Base-by-base conservation (phyloP, 2,329 filamentous ascomycete genomes). In the Aspergillus sp. region DNA sequence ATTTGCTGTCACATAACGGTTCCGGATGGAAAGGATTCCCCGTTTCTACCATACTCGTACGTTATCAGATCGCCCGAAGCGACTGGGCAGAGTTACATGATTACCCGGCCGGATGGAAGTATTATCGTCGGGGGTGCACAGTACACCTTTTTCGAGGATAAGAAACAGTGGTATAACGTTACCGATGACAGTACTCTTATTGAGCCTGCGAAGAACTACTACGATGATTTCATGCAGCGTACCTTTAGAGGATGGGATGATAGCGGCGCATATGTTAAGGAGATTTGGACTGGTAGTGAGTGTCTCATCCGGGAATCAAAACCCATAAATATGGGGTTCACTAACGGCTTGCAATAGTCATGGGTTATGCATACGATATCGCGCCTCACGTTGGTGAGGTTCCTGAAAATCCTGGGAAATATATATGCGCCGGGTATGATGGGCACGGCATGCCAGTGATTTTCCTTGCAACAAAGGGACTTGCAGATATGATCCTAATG, bases 391-490 rank as follows among this genome's bases (percentile, higher is more conserved):
- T 89, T 49, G 85, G 85, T 0, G 62, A 72, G 2, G 76, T 79
- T 48, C 81, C 80, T 1, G 74, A 67, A 1, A 67, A 66, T 48
- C 63, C 71, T 12, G 79, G 81, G 1, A 66, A 89, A 18, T 89
- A 82, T 78, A 75, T 86, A 3, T 78, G 78, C 32, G 84, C 82
- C 3, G 81, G 84, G 3, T 89, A 89, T 62, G 86, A 88, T 66
- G 87, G 87, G 0, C 85, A 89, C 68, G 85, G 86, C 0, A 89
- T 89, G 86, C 85, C 86, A 1, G 71, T 85, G 17, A 85, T 84
- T 55, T 83, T 84, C 74, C 80, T 85, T 66, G 82, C 81, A 22
- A 84, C 85, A 0, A 81, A 82, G 63, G 86, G 81, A 2, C 64
- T 89, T 53, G 83, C 80, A 5, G 73, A 76, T n/a, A 85, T 87